Conservation (phyloP, 2,329 filamentous ascomycete species). For the Diaporthe vaccinii region DNA sequence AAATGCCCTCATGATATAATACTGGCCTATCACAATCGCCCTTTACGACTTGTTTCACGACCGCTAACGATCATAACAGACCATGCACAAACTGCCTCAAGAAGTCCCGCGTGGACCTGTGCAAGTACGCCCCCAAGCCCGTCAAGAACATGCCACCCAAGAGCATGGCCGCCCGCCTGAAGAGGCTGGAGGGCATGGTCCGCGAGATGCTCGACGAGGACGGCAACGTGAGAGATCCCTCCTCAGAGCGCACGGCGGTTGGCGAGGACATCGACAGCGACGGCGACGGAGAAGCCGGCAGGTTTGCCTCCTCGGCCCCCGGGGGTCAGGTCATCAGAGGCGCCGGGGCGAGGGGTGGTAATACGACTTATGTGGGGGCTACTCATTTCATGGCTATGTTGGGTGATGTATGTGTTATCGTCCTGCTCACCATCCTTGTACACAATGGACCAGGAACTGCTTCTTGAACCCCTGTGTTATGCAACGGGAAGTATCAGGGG, state of each 20-base stretch:
- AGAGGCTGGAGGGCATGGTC: constrained; percentile 70
- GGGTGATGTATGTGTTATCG: constrained; percentile 63
- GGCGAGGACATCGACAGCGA: constrained; percentile 31
- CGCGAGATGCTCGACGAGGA: constrained; percentile 65
- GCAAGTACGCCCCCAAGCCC: constrained; percentile 63
- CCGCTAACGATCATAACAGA: neutral
- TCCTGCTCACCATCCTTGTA: neutral
- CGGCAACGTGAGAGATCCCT: constrained; percentile 38
- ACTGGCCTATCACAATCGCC: neutral
- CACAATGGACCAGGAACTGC: neutral
- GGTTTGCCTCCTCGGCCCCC: constrained; percentile 17
- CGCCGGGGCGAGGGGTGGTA: constrained; percentile 48
- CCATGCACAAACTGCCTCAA: constrained; percentile 68
- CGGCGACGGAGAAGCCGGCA: constrained; percentile 41
- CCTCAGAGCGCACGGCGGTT: neutral
- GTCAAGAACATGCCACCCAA: constrained; percentile 57
- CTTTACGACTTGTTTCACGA: too few relatives aligned
- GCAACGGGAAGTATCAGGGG: neutral
- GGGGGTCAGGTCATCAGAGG: constrained; percentile 60
- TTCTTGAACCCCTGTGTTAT: too few relatives aligned
- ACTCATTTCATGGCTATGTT: constrained; percentile 73
- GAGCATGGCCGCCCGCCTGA: constrained; percentile 67
- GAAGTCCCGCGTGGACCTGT: constrained; percentile 60
- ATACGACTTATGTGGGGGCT: constrained; percentile 67
- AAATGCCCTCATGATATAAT: too few relatives aligned